phyloP scores from a whole-genome alignment of 495 filamentous ascomycete species.

The Penicillium macrosclerotiorum region DNA sequence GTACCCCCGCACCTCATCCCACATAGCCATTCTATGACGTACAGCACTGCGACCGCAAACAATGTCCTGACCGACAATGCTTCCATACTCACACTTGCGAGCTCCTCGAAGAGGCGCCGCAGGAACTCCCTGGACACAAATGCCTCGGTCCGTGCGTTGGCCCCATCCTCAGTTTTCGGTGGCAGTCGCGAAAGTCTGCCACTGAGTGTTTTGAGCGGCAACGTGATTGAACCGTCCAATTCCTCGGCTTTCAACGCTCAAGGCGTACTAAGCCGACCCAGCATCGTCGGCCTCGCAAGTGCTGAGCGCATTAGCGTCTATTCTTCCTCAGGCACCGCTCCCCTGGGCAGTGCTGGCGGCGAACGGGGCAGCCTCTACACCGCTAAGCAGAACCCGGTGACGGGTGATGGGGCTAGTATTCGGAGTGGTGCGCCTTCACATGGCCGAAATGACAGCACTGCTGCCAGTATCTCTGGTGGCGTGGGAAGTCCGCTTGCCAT shows the following conservation, averaged over 20 bases:
- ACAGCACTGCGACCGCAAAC: conserved; percentile 86
- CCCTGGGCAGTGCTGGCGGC: conserved; percentile 51
- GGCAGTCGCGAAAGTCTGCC: conserved; percentile 86
- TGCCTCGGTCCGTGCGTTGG: conserved; percentile 87
- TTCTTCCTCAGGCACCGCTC: conserved; percentile 69
- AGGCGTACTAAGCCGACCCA: conserved; percentile 47
- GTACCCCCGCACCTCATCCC: conserved; percentile 75
- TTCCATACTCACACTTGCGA: conserved; percentile 93
- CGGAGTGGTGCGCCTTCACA: conserved; percentile 76
- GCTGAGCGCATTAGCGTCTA: conserved; percentile 85
- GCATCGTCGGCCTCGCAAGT: conserved; percentile 60
- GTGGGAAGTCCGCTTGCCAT: conserved; percentile 57
- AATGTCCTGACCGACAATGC: conserved; percentile 91
- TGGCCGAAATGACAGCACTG: conserved; percentile 76
- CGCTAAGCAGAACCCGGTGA: conserved; percentile 55
- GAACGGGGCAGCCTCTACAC: conserved; percentile 83
- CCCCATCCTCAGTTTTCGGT: conserved; percentile 88
- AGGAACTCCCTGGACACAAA: conserved; percentile 92
- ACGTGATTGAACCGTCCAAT: conserved; percentile 56
- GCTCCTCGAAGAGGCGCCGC: conserved; percentile 85
- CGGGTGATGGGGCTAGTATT: conserved; percentile 74
- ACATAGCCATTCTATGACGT: conserved; percentile 73
- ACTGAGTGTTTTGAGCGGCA: conserved; percentile 81
- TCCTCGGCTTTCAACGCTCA: conserved; percentile 51
- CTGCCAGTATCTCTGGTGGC: conserved; percentile 65